A percentile compares a stretch with the other conserved stretches of the same genome.
Evolutionary conservation across 2,329 filamentous ascomycete genomes (phyloP).

Genomic region (Fusarium concolor): DNA sequence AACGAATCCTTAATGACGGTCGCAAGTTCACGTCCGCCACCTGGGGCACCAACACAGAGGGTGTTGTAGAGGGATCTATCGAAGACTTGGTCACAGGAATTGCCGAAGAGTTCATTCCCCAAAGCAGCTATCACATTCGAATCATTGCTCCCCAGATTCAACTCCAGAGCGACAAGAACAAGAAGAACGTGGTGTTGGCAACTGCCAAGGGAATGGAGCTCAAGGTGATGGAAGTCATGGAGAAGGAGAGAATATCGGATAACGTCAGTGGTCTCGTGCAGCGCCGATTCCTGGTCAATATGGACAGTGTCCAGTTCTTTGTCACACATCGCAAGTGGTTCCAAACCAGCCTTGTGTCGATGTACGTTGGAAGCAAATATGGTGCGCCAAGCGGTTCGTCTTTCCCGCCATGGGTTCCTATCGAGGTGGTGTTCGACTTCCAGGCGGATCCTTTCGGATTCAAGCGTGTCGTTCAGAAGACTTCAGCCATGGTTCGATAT

Average conservation of each 20-base stretch:
- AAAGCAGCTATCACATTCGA: slow-evolving; percentile 94
- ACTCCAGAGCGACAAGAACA: slow-evolving; percentile 97
- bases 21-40: slow-evolving; percentile 75
- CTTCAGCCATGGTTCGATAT: slow-evolving; percentile 91
- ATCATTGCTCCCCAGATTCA: slow-evolving; percentile 98
- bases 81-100: slow-evolving; percentile 80
- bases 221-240: slow-evolving; percentile 97
- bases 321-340: slow-evolving; percentile 95
- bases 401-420: slow-evolving; percentile 98
- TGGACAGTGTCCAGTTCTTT: slow-evolving; percentile 99
- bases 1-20: slow-evolving; percentile 85
- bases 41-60: slow-evolving; percentile 50
- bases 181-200: slow-evolving; percentile 94
- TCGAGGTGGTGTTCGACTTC: slow-evolving; percentile 99
- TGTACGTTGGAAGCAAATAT: slow-evolving; percentile 95
- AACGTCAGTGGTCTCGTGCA: slow-evolving; percentile 96
- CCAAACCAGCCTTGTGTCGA: slow-evolving; percentile 82
- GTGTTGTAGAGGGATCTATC: slow-evolving; percentile 58
- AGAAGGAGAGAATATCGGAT: slow-evolving; percentile 91
- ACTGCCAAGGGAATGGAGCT: slow-evolving; percentile 98
- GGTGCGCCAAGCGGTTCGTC: slow-evolving; percentile 85
- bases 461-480: slow-evolving; percentile 95
- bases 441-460: slow-evolving; percentile 95
- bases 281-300: slow-evolving; percentile 90
- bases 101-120: slow-evolving; percentile 85